phyloP scores from a whole-genome alignment of 2,329 filamentous ascomycete species.

The Aspergillus terreus region DNA sequence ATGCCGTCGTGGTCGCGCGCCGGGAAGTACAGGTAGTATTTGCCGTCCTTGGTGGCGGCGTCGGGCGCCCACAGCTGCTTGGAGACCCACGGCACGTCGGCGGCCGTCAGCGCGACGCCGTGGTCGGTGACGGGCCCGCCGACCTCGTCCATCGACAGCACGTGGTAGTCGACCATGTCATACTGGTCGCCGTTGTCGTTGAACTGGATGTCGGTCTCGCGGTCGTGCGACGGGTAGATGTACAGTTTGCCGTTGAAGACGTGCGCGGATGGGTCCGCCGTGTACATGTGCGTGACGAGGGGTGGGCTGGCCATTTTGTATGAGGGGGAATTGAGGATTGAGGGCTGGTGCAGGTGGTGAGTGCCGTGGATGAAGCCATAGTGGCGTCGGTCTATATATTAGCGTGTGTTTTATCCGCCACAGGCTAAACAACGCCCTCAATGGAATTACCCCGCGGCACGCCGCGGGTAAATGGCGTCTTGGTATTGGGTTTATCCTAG shows the following conservation, averaged over 20 bases:
- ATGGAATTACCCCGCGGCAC: not conserved
- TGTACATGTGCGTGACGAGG: conserved; percentile 72
- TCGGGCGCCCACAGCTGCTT: conserved; percentile 82
- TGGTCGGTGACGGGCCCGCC: conserved; percentile 65
- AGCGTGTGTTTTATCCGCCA: not conserved
- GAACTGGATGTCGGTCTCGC: conserved; percentile 68
- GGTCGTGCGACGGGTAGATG: conserved; percentile 78
- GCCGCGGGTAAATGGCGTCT: not conserved
- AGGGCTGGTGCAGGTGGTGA: not conserved
- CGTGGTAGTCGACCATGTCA: conserved; percentile 81
- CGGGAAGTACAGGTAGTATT: conserved; percentile 75
- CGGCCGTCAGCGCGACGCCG: conserved; percentile 62
- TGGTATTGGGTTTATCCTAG: too few species aligned
- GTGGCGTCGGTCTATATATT: not conserved
- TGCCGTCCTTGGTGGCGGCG: conserved; percentile 64
- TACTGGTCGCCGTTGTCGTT: conserved; percentile 86
- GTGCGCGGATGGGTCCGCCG: conserved; percentile 75
- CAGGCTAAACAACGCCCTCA: not conserved
- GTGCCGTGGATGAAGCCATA: not conserved
- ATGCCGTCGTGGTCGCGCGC: conserved; percentile 66
- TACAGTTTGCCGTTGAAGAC: conserved; percentile 73
- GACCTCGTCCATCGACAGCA: conserved; percentile 61
- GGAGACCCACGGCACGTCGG: conserved; percentile 70
- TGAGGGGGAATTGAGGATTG: not conserved
- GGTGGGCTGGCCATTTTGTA: conserved; percentile 40